These are phyloP conservation scores for Puccinia horiana DNA, from an alignment of 1,284 basidiomycete genomes.

Conservation along the genomic window DNA sequence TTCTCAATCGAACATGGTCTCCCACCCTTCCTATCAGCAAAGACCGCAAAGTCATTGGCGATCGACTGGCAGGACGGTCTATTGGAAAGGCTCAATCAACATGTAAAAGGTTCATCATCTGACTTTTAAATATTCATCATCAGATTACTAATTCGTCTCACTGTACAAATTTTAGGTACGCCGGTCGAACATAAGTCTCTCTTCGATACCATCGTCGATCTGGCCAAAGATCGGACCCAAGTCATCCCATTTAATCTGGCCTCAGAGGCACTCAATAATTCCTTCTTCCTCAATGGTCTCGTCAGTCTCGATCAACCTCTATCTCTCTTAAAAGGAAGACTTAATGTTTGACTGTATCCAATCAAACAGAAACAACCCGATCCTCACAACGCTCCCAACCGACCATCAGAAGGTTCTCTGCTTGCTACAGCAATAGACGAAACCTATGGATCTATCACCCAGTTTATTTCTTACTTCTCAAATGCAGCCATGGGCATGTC, in stretches of 20 bases:
- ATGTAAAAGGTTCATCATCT: conserved; percentile 24
- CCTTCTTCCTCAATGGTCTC: conserved; percentile 38
- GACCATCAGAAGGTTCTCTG: conserved; percentile 14
- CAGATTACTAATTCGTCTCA: neutral
- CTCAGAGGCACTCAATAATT: conserved; percentile 47
- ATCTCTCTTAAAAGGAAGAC: neutral
- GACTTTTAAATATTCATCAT: neutral
- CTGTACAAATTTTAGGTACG: conserved; percentile 14
- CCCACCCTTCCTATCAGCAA: conserved; percentile 36
- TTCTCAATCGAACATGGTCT: conserved; percentile 27
- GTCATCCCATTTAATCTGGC: conserved; percentile 41
- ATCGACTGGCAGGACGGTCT: conserved; percentile 45
- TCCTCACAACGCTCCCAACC: neutral
- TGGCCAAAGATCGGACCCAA: conserved; percentile 37
- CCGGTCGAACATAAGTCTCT: conserved; percentile 10
- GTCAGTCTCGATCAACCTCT: conserved; percentile 13
- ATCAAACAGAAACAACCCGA: conserved; percentile 20
- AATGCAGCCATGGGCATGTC: conserved; percentile 45
- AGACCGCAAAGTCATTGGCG: conserved; percentile 13
- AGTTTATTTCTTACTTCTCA: conserved; percentile 47
- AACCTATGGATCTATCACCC: conserved; percentile 37
- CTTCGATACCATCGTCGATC: conserved; percentile 44
- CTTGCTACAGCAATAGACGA: conserved; percentile 38
- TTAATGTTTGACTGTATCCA: neutral
- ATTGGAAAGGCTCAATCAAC: conserved; percentile 40